Conservation (phyloP, 768 basidiomycete genomes). For the Baorangia bicolor region DNA sequence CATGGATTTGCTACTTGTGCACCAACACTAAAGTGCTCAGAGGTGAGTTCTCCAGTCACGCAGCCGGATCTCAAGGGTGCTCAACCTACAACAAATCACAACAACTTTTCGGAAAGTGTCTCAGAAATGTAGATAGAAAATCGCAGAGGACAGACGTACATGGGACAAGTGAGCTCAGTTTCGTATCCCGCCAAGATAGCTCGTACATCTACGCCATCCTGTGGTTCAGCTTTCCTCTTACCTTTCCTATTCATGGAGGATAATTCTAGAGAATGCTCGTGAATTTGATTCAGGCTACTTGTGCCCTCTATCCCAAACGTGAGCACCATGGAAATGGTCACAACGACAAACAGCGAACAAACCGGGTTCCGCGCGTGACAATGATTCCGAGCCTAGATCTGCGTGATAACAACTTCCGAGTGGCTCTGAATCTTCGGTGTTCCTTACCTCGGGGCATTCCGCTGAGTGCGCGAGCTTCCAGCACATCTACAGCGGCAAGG, state of each 20-base stretch:
- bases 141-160: slow-evolving; percentile 46
- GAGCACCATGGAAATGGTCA: slow-evolving; percentile 2
- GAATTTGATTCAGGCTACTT: background rate
- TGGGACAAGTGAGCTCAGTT: slow-evolving; percentile 67
- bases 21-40: slow-evolving; percentile 45
- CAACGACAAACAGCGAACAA: background rate
- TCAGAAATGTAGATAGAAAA: background rate
- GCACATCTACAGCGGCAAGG: slow-evolving; percentile 42
- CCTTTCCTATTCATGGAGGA: slow-evolving; percentile 39
- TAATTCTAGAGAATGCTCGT: slow-evolving; percentile 5
- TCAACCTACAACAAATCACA: slow-evolving; percentile 64
- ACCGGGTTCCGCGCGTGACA: background rate
- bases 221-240: slow-evolving; percentile 39
- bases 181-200: slow-evolving; percentile 49
- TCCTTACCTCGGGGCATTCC: slow-evolving; percentile 12
- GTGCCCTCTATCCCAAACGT: slow-evolving; percentile 4
- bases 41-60: background rate
- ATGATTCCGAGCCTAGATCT: background rate
- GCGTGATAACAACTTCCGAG: background rate
- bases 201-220: slow-evolving; percentile 23
- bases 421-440: background rate
- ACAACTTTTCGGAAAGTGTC: slow-evolving; percentile 49
- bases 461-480: slow-evolving; percentile 39
- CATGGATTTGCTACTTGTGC: slow-evolving; percentile 68
- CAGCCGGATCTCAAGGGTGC: background rate